These are phyloP conservation scores for Metarhizium album DNA, from an alignment of 2,329 filamentous ascomycete species.

Conservation along the genomic window DNA sequence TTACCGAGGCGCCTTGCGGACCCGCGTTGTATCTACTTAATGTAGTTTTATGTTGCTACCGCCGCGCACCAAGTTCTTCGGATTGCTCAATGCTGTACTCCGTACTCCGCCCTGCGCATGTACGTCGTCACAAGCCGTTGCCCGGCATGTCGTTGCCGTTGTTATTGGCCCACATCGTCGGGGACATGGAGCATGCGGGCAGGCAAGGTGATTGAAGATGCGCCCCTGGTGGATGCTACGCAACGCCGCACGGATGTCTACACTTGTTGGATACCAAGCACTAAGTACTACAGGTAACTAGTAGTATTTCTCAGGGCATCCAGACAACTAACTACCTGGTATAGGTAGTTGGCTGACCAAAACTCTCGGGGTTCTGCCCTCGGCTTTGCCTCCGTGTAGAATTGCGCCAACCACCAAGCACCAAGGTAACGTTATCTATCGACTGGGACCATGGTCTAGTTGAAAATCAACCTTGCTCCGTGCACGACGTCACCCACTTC, in stretches of 20 bases:
- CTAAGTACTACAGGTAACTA: too few species aligned
- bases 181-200: too few species aligned
- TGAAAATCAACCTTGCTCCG: background rate
- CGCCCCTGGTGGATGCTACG: background rate
- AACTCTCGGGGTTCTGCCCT: background rate
- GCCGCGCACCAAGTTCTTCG: background rate
- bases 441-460: background rate
- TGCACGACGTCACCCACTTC: background rate
- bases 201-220: too few species aligned
- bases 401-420: background rate
- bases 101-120: background rate
- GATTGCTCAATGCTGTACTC: background rate
- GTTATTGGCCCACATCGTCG: too few species aligned
- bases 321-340: too few species aligned
- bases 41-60: background rate
- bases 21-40: background rate
- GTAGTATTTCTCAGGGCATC: too few species aligned
- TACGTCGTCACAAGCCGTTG: background rate
- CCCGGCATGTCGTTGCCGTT: background rate
- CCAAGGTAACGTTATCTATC: too few species aligned
- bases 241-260: background rate
- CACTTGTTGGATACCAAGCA: background rate
- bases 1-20: background rate
- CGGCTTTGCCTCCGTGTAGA: background rate
- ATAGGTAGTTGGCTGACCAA: too few species aligned